Evolutionary conservation across 1,284 basidiomycete genomes (phyloP).

Genomic region (Sparassis latifolia): DNA sequence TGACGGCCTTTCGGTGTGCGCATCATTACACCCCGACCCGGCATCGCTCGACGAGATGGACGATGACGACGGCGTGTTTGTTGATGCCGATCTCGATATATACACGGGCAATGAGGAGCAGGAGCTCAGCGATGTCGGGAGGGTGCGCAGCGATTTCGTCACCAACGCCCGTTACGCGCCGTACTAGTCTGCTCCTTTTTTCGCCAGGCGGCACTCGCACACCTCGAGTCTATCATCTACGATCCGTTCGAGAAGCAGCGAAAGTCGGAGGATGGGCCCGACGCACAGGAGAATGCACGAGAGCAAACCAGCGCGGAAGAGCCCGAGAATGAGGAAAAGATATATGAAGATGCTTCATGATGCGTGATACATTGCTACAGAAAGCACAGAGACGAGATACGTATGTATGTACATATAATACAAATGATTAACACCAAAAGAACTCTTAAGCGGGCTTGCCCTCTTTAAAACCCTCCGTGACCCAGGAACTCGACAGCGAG

Average conservation of each 20-base stretch:
- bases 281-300: constrained; percentile 15
- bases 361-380: background rate
- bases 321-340: no score
- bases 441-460: no score
- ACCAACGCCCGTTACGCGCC: constrained; percentile 77
- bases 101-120: constrained; percentile 57
- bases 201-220: constrained; percentile 62
- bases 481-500: constrained; percentile 19
- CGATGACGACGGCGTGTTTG: constrained; percentile 55
- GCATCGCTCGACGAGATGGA: constrained; percentile 37
- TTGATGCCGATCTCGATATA: constrained; percentile 47
- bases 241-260: constrained; percentile 33
- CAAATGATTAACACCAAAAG: background rate
- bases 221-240: constrained; percentile 72
- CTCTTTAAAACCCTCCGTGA: constrained; percentile 18
- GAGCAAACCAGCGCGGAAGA: background rate
- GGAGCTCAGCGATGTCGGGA: constrained; percentile 79
- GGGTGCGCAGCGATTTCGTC: constrained; percentile 90
- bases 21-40: constrained; percentile 83
- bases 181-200: constrained; percentile 57
- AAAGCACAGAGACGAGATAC: background rate
- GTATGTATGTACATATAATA: background rate
- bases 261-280: constrained; percentile 12
- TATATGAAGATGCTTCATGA: no score
- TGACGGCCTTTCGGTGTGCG: constrained; percentile 82